These are phyloP conservation scores for Globisporangium recalcitrans DNA, from an alignment of 352 stramenopile genomes.

Conservation along the genomic window DNA sequence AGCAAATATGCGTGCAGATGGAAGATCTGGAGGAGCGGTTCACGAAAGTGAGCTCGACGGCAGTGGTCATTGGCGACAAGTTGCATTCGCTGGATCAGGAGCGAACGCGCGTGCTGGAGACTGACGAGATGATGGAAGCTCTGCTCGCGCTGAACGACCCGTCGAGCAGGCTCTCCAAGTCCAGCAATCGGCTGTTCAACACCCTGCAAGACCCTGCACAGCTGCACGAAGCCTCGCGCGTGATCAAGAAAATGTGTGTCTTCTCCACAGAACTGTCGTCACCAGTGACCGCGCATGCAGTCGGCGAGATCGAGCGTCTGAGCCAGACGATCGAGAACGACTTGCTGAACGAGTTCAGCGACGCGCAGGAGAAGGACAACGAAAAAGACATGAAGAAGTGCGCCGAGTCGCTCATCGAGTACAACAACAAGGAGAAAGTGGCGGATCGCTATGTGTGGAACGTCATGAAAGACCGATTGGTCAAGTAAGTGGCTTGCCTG, in stretches of 20 bases:
- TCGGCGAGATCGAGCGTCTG: slow-evolving; percentile 65
- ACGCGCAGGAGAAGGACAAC: slow-evolving; percentile 57
- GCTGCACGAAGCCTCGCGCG: slow-evolving; percentile 56
- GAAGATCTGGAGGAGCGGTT: slow-evolving; percentile 82
- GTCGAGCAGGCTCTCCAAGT: slow-evolving; percentile 43
- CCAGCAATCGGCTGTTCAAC: slow-evolving; percentile 56
- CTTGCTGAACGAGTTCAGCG: slow-evolving; percentile 65
- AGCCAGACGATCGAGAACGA: slow-evolving; percentile 75
- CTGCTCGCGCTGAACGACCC: slow-evolving; percentile 68
- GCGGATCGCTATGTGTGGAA: slow-evolving; percentile 83
- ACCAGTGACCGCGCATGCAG: slow-evolving; percentile 42
- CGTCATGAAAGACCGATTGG: slow-evolving; percentile 66
- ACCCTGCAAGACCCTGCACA: slow-evolving; percentile 65
- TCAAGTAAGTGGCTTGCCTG: slow-evolving; percentile 27
- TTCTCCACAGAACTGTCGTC: slow-evolving; percentile 72
- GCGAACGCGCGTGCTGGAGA: slow-evolving; percentile 59
- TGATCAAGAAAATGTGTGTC: slow-evolving; percentile 69
- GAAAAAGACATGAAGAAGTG: slow-evolving; percentile 48
- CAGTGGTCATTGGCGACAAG: slow-evolving; percentile 67
- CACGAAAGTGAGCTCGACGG: slow-evolving; percentile 81
- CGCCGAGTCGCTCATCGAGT: slow-evolving; percentile 68
- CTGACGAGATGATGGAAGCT: slow-evolving; percentile 73
- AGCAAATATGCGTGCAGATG: slow-evolving; percentile 75
- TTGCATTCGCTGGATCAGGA: slow-evolving; percentile 62
- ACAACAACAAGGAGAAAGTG: slow-evolving; percentile 81